phyloP scores from a whole-genome alignment of 805 yeast species.

The Lipomyces spencermartinsiae region DNA sequence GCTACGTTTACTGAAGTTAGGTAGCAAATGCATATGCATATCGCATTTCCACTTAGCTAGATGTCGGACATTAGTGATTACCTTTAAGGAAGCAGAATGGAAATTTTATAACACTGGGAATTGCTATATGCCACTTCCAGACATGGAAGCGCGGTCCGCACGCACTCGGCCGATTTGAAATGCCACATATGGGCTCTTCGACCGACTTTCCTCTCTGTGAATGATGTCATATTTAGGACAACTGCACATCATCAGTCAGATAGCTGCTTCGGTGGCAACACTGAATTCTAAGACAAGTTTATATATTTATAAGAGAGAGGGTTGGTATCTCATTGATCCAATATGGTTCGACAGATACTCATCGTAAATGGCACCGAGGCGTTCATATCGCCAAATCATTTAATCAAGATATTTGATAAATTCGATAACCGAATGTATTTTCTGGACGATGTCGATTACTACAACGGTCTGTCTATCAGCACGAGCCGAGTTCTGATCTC shows the following conservation, averaged over 20 bases:
- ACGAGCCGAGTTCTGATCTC: slow-evolving; percentile 9
- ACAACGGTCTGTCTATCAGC: background rate
- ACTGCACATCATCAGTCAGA: background rate
- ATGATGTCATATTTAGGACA: background rate
- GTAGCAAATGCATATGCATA: background rate
- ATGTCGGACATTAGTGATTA: background rate
- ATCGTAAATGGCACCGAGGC: background rate
- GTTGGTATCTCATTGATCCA: background rate
- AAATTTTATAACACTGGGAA: background rate
- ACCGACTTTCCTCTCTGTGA: background rate
- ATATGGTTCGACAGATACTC: background rate
- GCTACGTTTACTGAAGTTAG: background rate
- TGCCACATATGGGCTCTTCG: background rate
- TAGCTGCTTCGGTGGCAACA: background rate
- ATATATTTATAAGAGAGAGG: background rate
- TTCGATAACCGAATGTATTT: slow-evolving; percentile 3
- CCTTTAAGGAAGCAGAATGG: background rate
- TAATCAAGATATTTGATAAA: slow-evolving; percentile 6
- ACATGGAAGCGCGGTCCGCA: background rate
- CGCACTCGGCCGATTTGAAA: background rate
- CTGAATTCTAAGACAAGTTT: background rate
- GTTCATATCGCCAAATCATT: slow-evolving; percentile 1
- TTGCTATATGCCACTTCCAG: background rate
- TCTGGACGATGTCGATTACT: slow-evolving; percentile 15
- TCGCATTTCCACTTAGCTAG: background rate